Percentiles rank a stretch among this genome's conserved stretches.
phyloP scores from a whole-genome alignment of 2,329 filamentous ascomycete species.

The Ceratocystis harringtonii region DNA sequence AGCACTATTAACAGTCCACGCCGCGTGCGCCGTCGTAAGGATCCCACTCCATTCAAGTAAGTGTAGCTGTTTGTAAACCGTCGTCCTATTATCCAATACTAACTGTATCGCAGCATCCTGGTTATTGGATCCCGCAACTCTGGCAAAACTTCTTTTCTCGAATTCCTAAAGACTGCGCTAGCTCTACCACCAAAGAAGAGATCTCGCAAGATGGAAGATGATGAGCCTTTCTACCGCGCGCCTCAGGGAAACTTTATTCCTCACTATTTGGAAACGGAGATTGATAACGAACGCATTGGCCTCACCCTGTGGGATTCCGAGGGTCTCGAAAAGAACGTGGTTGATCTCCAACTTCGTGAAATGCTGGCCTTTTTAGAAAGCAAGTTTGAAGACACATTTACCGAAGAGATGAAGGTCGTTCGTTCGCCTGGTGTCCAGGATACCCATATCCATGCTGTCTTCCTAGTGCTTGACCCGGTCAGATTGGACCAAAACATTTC shows the following conservation, averaged over 20 bases:
- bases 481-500: slow-evolving; percentile 73
- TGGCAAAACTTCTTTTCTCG: slow-evolving; percentile 92
- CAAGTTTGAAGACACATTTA: slow-evolving; percentile 96
- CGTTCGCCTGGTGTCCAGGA: slow-evolving; percentile 85
- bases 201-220: slow-evolving; percentile 39
- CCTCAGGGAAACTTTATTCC: slow-evolving; percentile 62
- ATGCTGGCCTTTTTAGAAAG: slow-evolving; percentile 87
- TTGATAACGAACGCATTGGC: slow-evolving; percentile 80
- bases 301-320: slow-evolving; percentile 94
- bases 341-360: slow-evolving; percentile 84
- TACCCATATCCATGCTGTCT: slow-evolving; percentile 93
- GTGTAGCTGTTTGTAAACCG: slow-evolving; percentile 26
- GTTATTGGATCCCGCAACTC: slow-evolving; percentile 76
- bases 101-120: slow-evolving; percentile 49
- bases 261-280: slow-evolving; percentile 85
- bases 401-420: slow-evolving; percentile 93
- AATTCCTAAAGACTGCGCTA: slow-evolving; percentile 80
- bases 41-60: slow-evolving; percentile 97
- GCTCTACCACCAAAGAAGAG: slow-evolving; percentile 71
- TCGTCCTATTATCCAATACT: neutral
- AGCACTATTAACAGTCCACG: slow-evolving; percentile 89
- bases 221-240: slow-evolving; percentile 39
- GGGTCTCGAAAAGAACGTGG: slow-evolving; percentile 84
- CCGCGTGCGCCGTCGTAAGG: slow-evolving; percentile 82
- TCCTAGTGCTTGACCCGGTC: slow-evolving; percentile 76